Conservation (phyloP, 2,329 filamentous ascomycete genomes). For the Clathrospora elynae region DNA sequence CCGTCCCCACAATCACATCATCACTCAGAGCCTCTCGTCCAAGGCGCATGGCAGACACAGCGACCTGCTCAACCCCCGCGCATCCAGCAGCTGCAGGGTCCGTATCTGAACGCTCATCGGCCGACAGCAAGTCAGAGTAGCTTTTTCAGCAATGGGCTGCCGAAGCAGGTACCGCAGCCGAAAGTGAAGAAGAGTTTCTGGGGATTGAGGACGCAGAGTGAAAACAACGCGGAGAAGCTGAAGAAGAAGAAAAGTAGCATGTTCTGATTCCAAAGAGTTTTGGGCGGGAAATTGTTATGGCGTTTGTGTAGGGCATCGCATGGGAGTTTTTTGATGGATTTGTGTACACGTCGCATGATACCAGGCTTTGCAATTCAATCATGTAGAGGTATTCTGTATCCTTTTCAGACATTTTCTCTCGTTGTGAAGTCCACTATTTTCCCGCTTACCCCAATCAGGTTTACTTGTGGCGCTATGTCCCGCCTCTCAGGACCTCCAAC, state of each 20-base stretch:
- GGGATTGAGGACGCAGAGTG: conserved; percentile 42
- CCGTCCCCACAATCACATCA: conserved; percentile 27
- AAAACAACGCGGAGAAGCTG: conserved; percentile 40
- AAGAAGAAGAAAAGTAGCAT: conserved; percentile 53
- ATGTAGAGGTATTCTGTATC: no score
- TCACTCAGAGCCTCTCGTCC: conserved; percentile 29
- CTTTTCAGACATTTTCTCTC: background rate
- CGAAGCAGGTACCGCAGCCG: conserved; percentile 30
- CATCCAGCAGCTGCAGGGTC: conserved; percentile 23
- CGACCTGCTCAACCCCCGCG: conserved; percentile 24
- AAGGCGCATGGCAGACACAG: conserved; percentile 21
- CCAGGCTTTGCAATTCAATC: background rate
- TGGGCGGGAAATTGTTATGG: conserved; percentile 1
- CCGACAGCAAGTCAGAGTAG: conserved; percentile 41
- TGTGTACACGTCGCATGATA: background rate
- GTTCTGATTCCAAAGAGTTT: no score
- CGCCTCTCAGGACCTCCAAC: background rate
- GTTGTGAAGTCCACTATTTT: background rate
- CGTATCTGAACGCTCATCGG: conserved; percentile 41
- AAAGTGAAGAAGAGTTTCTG: conserved; percentile 49
- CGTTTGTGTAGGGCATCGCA: conserved; percentile 11
- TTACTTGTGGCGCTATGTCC: background rate
- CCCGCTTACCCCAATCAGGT: conserved; percentile 1
- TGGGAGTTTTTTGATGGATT: background rate
- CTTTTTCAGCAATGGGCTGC: conserved; percentile 43